Evolutionary conservation across 306 rosid species (phyloP).

Genomic region (Castanopsis chinensis): DNA sequence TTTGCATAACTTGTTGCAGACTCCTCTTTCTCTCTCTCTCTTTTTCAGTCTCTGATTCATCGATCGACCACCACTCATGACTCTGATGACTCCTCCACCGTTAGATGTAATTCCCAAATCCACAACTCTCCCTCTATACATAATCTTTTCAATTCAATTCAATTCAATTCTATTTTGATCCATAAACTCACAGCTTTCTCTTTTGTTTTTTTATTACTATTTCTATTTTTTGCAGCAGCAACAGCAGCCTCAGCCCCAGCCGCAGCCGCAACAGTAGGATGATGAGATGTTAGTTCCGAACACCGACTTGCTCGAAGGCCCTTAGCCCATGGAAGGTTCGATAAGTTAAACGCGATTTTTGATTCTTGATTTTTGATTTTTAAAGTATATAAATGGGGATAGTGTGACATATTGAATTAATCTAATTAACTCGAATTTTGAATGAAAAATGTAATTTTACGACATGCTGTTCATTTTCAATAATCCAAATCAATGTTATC

Average conservation of each 20-base stretch:
- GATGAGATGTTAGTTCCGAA: constrained; percentile 53
- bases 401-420: no score
- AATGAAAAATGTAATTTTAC: no score
- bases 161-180: constrained; percentile 22
- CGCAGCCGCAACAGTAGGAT: constrained; percentile 36
- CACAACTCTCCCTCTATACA: background rate
- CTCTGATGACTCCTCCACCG: constrained; percentile 53
- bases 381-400: no score
- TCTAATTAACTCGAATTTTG: no score
- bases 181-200: background rate
- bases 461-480: no score
- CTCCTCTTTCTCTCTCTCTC: background rate
- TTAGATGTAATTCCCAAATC: constrained; percentile 39
- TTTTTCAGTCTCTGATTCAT: constrained; percentile 10
- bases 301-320: constrained; percentile 41
- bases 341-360: no score
- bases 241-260: constrained; percentile 9
- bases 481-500: no score
- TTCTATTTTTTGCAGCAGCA: constrained; percentile 29
- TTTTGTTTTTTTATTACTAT: background rate
- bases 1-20: no score
- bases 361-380: no score
- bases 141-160: constrained; percentile 6
- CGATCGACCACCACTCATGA: constrained; percentile 31
- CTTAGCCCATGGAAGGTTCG: constrained; percentile 59